Percentiles rank a stretch among this genome's conserved stretches.
phyloP scores from a whole-genome alignment of 495 filamentous ascomycete genomes.

The Entonaema liquescens region DNA sequence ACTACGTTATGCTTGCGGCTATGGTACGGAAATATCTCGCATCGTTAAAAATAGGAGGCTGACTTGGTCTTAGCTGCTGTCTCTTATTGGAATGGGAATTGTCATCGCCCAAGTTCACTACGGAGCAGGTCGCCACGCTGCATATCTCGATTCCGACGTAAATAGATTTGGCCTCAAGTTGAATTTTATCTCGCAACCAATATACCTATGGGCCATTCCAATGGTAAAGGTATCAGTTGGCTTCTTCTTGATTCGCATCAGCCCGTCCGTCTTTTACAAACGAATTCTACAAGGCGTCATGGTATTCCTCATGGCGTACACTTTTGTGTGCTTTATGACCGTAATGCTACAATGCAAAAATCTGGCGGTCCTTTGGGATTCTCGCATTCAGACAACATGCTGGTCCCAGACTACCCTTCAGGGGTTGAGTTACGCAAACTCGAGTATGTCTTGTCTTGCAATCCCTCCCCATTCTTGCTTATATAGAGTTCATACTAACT shows the following conservation, averaged over 20 bases:
- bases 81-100: constrained; percentile 46
- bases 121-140: constrained; percentile 53
- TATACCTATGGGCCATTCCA: constrained; percentile 54
- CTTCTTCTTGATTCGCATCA: constrained; percentile 56
- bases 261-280: constrained; percentile 46
- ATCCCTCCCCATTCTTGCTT: background rate
- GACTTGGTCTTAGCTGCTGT: constrained; percentile 24
- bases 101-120: constrained; percentile 50
- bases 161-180: constrained; percentile 47
- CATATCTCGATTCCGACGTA: constrained; percentile 42
- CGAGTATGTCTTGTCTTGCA: constrained; percentile 30
- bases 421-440: constrained; percentile 50
- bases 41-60: background rate
- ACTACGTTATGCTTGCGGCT: constrained; percentile 49
- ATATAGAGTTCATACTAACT: constrained; percentile 33
- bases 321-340: constrained; percentile 47
- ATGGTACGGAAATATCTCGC: constrained; percentile 42
- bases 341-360: constrained; percentile 45
- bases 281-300: constrained; percentile 47
- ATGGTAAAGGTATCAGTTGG: constrained; percentile 59
- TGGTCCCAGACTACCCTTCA: constrained; percentile 46
- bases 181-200: constrained; percentile 55
- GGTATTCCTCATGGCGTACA: constrained; percentile 54
- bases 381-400: constrained; percentile 46
- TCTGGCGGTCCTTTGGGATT: constrained; percentile 49